Conservation (phyloP, 1,139 yeast species). For the Hemisphaericaspora xylanilytica region DNA sequence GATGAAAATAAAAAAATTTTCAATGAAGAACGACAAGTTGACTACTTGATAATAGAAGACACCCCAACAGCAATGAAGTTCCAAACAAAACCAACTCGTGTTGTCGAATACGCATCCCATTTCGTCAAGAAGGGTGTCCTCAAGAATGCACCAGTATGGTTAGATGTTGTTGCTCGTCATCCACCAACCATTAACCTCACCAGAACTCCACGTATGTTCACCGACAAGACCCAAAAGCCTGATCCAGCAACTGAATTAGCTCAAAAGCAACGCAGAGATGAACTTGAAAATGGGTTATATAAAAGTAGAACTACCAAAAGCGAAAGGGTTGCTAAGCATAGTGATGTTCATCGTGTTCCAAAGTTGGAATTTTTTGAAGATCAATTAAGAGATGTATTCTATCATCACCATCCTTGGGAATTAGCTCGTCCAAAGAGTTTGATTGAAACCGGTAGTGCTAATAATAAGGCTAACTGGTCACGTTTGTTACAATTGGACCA, state of each 20-base stretch:
- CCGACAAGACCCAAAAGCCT: not conserved
- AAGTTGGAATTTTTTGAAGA: conserved; percentile 77
- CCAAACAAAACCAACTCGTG: conserved; percentile 65
- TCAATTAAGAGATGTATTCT: conserved; percentile 74
- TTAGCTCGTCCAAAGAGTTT: conserved; percentile 86
- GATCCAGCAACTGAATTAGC: conserved; percentile 21
- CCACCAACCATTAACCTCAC: conserved; percentile 74
- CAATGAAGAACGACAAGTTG: too few species aligned
- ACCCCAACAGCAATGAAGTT: conserved; percentile 51
- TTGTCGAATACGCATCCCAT: conserved; percentile 75
- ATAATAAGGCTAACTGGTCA: conserved; percentile 68
- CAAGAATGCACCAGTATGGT: conserved; percentile 79
- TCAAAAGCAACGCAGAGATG: not conserved
- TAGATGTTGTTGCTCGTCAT: conserved; percentile 70
- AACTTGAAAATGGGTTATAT: not conserved
- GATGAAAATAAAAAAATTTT: conserved; percentile 7
- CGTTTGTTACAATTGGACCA: conserved; percentile 67
- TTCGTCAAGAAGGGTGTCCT: conserved; percentile 65
- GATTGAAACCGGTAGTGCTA: conserved; percentile 71
- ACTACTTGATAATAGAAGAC: too few species aligned
- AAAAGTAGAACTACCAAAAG: conserved; percentile 46
- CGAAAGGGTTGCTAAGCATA: conserved; percentile 30
- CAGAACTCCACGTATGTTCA: conserved; percentile 34
- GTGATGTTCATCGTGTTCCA: conserved; percentile 50
- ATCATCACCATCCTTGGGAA: conserved; percentile 98